Base-by-base conservation (phyloP, 352 stramenopile species). In the Phytophthora pinifolia region DNA sequence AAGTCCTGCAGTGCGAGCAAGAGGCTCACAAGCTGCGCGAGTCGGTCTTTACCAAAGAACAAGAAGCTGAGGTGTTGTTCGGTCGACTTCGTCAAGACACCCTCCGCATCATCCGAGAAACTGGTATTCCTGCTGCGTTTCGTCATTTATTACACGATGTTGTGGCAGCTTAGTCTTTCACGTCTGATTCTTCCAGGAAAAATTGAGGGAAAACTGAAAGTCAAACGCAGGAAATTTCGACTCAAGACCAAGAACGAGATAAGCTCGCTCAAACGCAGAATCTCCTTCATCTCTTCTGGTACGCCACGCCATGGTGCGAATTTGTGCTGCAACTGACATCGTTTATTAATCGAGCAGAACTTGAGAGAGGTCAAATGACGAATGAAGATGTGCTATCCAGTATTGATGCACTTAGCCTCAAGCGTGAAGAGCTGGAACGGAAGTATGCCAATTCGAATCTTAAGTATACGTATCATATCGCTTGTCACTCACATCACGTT, bases 201-300 rank as follows among this genome's bases (percentile, higher is more conserved):
- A 17, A 44, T 72, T 9, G 54, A 71, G 41, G 31, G 43, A 14
- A 79, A 80, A 35, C 42, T 84, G 17, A 79, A 80, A 31, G 46
- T 50, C 4, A 80, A 84, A 43, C 60, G 67, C 31, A 80, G 66
- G 34, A 82, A 72, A 25, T 69, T 71, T 54, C 66, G 69, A 2
- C 39, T 67, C 14, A 78, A 80, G 46, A 65, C 60, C 7, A 79
- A 73, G 32, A 76, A 79, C 35, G 69, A 84, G 46, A 74, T 76
- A 29, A 56, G 46, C 33, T 82, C 72, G 1, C 46, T 84, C 10
- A 77, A 68, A 18, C 58, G 62, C 33, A 54, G 67, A 8, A 73
- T 79, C 17, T 38, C 47, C 9, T 78, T 76, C 25, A 53, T 80
- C 22, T 61, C 47, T 9, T 68, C 57, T 34, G 72, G 74, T 80